phyloP scores from a whole-genome alignment of 1,139 yeast genomes.

The Debaryomyces sp. region DNA sequence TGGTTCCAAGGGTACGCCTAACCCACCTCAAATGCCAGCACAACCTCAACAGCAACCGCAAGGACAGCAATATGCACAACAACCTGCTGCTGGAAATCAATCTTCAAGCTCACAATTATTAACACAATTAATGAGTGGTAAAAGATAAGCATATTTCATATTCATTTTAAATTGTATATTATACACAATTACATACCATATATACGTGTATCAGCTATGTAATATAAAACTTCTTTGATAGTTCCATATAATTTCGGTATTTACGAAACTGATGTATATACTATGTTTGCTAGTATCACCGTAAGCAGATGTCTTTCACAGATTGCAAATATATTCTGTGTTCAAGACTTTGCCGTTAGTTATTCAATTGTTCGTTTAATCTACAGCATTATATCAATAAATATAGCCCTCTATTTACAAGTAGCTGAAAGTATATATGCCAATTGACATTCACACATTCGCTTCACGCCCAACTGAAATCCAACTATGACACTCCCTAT shows the following conservation, averaged over 20 bases:
- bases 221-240: not conserved
- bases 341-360: not conserved
- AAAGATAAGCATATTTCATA: slow-evolving; percentile 33
- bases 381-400: not conserved
- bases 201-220: not conserved
- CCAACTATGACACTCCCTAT: not conserved
- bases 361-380: not conserved
- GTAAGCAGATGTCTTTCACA: not conserved
- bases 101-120: slow-evolving; percentile 65
- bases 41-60: slow-evolving; percentile 14
- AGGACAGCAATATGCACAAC: slow-evolving; percentile 15
- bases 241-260: not conserved
- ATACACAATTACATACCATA: not conserved
- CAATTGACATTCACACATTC: not conserved
- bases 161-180: not conserved
- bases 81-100: slow-evolving; percentile 28
- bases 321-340: too few species aligned
- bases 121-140: slow-evolving; percentile 72
- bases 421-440: not conserved
- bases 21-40: slow-evolving; percentile 2
- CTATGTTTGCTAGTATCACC: not conserved
- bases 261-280: not conserved
- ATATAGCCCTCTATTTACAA: not conserved
- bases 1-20: slow-evolving; percentile 5
- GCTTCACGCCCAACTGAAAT: not conserved